Evolutionary conservation across 495 filamentous ascomycete species (phyloP), one percentile per base, ranked within the genome.

Genomic region (Viridothelium virens): DNA sequence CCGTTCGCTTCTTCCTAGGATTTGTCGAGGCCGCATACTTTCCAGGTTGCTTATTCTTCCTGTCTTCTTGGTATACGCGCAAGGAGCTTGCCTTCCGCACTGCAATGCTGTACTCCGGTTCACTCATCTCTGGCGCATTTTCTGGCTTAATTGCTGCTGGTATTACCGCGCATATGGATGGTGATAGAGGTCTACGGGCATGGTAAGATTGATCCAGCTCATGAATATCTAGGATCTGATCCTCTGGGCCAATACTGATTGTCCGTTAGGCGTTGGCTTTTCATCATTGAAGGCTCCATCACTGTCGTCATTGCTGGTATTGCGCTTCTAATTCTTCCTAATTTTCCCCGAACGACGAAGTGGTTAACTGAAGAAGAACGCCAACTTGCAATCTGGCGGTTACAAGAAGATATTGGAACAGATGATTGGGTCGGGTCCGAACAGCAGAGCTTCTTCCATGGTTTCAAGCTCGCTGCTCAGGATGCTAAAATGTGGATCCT

Each of bases 401-500:
- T 92, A 9, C 83, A 88, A 67, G 87, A 91, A 70, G 91, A 96
- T 74, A 87, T 91, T 66, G 91, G 91, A 11, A 81, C 88, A 69
- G 88, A 89, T 68, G 89, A 93, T 74, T 71, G 71, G 67, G 67
- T 65, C 36, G 7, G 59, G 37, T 68, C 66, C 16, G 44, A 48
- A 25, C 48, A 63, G 25, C 46, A 64, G 41, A 56, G 56, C 10
- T 66, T 67, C 33, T 79, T 83, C 71, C 77, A 87, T 48, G 91
- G 91, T 2, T 76, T 86, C 12, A 87, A 84, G 71, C 76, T 91
- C n/a, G 90, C 90, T 2, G 83, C 91, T 66, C 72, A 74, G 14
- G 91, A 96, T 74, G 68, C 81, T 62, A 92, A 89, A 75, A 91
- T 85, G 16, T 92, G 84, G 78, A 77, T 91, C 65, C 77, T 91